Evolutionary conservation across 371 early-diverging fungal genomes (phyloP).

Genomic region (Rhizopus stolonifer): DNA sequence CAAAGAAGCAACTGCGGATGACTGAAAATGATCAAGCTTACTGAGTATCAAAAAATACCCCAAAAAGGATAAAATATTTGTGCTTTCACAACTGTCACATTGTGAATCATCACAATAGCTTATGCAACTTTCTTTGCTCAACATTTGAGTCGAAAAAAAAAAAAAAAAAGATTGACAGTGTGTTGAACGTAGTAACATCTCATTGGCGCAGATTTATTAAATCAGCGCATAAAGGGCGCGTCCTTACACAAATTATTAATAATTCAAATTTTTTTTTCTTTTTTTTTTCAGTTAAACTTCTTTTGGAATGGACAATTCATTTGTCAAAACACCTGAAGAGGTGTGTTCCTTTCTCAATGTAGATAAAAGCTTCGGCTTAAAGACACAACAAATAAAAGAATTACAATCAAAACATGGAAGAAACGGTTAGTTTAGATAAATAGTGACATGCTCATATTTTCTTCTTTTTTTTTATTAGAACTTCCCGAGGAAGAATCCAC

Average conservation of each 20-base stretch:
- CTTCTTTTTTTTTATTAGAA: slow-evolving; percentile 39
- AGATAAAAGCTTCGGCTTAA: slow-evolving; percentile 58
- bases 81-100: too few species aligned
- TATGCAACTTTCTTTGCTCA: too few species aligned
- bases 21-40: too few species aligned
- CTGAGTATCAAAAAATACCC: too few species aligned
- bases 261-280: not conserved
- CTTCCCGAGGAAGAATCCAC: slow-evolving; percentile 84
- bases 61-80: too few species aligned
- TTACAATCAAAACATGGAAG: slow-evolving; percentile 62
- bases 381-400: slow-evolving; percentile 55
- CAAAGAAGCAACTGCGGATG: too few species aligned
- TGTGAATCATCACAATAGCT: too few species aligned
- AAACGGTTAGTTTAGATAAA: slow-evolving; percentile 61
- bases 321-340: slow-evolving; percentile 63
- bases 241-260: not conserved
- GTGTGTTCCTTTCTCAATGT: slow-evolving; percentile 69
- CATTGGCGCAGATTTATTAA: slow-evolving; percentile 4
- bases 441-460: slow-evolving; percentile 37
- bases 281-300: not conserved
- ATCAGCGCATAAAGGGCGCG: not conserved
- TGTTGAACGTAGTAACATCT: not conserved
- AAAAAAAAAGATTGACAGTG: not conserved
- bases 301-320: slow-evolving; percentile 63
- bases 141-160: too few species aligned